These are phyloP conservation scores for Trifolium pratense DNA, from an alignment of 306 rosid genomes.

Conservation along the genomic window DNA sequence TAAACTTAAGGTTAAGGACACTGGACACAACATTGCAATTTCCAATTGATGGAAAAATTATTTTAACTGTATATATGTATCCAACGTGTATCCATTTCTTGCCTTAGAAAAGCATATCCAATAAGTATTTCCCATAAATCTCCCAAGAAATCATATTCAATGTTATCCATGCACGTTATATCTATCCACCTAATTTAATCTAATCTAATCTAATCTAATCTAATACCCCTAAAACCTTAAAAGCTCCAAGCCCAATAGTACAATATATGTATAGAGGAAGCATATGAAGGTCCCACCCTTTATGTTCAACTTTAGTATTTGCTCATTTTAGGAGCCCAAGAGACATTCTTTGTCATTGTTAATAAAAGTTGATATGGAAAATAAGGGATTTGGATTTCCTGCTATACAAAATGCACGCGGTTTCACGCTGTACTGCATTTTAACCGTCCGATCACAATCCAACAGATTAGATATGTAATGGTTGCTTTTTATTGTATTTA, in stretches of 20 bases:
- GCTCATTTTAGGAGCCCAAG: constrained; percentile 41
- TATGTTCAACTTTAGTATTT: constrained; percentile 5
- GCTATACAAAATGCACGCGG: no score
- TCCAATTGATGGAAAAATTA: no score
- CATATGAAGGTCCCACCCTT: constrained; percentile 2
- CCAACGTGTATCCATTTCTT: no score
- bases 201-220: no score
- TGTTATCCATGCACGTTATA: constrained; percentile 13
- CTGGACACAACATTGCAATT: no score
- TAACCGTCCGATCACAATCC: no score
- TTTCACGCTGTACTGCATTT: no score
- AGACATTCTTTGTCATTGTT: constrained; percentile 32
- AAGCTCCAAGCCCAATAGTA: constrained; percentile 35
- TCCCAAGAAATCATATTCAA: constrained; percentile 1
- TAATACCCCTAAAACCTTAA: constrained; percentile 1
- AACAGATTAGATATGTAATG: no score
- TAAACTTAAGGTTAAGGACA: no score
- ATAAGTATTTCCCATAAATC: neutral
- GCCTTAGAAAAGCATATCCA: neutral
- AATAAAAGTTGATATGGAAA: neutral
- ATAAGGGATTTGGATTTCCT: neutral
- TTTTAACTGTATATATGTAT: no score
- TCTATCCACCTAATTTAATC: neutral
- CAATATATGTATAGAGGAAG: no score
- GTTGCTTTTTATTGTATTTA: no score